Percentiles rank a stretch among this genome's conserved stretches.
phyloP scores from a whole-genome alignment of 208 protist genomes.

The Crithidia thermophila region DNA sequence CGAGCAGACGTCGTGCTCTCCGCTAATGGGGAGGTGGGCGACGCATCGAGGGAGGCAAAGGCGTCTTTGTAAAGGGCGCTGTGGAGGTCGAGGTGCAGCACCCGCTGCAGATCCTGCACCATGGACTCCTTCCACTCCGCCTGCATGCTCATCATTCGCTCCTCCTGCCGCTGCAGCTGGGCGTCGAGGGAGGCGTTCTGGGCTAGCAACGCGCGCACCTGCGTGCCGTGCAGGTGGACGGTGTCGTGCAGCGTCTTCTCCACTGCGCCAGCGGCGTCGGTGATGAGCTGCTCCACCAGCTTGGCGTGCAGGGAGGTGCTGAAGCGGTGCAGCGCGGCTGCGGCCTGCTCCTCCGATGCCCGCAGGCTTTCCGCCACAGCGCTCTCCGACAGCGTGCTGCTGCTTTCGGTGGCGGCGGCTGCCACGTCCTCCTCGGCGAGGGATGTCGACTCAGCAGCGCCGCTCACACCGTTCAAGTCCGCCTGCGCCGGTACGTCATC shows the following conservation, averaged over 20 bases:
- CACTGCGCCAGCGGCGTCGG: slow-evolving; percentile 26
- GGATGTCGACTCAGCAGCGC: background rate
- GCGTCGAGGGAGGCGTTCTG: slow-evolving; percentile 17
- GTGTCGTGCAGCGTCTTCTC: slow-evolving; percentile 23
- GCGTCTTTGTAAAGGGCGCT: background rate
- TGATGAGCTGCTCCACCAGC: slow-evolving; percentile 36
- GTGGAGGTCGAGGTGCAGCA: slow-evolving; percentile 28
- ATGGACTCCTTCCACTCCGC: slow-evolving; percentile 13
- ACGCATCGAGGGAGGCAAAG: background rate
- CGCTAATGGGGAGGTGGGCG: background rate
- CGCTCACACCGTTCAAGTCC: slow-evolving; percentile 3
- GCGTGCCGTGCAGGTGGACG: slow-evolving; percentile 21
- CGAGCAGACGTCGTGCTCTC: background rate
- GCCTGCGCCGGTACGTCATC: background rate
- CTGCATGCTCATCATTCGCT: slow-evolving; percentile 17
- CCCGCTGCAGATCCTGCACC: slow-evolving; percentile 18
- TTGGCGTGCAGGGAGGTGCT: slow-evolving; percentile 31
- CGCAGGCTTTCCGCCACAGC: slow-evolving; percentile 9
- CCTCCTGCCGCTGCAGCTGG: slow-evolving; percentile 12
- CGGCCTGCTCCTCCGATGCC: slow-evolving; percentile 22
- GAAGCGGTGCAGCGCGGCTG: slow-evolving; percentile 24
- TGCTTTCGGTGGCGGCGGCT: background rate
- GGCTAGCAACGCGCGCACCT: slow-evolving; percentile 18
- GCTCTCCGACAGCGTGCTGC: slow-evolving; percentile 7
- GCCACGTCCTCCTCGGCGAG: background rate